Conservation (phyloP, 306 rosid genomes). For the Vigna hirtella region DNA sequence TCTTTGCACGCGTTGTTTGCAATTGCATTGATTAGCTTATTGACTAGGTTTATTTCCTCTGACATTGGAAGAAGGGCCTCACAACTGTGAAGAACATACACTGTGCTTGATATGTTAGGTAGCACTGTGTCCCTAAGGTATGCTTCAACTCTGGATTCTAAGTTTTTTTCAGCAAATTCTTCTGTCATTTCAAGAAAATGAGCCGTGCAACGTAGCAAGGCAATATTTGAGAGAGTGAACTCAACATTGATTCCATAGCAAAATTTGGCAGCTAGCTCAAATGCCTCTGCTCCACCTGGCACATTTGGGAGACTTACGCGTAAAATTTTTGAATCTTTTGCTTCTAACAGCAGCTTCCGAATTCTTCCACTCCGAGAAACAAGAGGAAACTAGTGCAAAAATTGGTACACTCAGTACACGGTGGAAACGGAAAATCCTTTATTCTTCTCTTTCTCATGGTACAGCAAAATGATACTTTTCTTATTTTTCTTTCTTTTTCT, state of each 20-base stretch:
- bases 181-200: slow-evolving; percentile 94
- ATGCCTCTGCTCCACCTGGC: slow-evolving; percentile 93
- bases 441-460: neutral
- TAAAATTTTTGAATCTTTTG: slow-evolving; percentile 75
- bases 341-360: slow-evolving; percentile 76
- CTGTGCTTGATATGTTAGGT: slow-evolving; percentile 68
- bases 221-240: slow-evolving; percentile 79
- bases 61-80: slow-evolving; percentile 77
- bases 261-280: slow-evolving; percentile 90
- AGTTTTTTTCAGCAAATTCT: slow-evolving; percentile 76
- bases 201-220: slow-evolving; percentile 77
- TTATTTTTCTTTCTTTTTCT: neutral
- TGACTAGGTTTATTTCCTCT: slow-evolving; percentile 79
- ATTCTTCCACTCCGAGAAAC: slow-evolving; percentile 93
- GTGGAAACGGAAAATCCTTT: neutral
- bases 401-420: neutral
- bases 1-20: slow-evolving; percentile 94
- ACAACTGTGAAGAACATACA: slow-evolving; percentile 87
- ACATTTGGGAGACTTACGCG: slow-evolving; percentile 65
- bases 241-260: slow-evolving; percentile 86
- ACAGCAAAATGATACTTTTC: neutral
- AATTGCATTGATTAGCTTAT: slow-evolving; percentile 78
- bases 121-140: slow-evolving; percentile 76
- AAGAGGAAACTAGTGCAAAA: slow-evolving; percentile 74
- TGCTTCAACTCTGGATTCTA: slow-evolving; percentile 69